Evolutionary conservation across 139 green algal species (phyloP).

Genomic region (Eudorina sp.): DNA sequence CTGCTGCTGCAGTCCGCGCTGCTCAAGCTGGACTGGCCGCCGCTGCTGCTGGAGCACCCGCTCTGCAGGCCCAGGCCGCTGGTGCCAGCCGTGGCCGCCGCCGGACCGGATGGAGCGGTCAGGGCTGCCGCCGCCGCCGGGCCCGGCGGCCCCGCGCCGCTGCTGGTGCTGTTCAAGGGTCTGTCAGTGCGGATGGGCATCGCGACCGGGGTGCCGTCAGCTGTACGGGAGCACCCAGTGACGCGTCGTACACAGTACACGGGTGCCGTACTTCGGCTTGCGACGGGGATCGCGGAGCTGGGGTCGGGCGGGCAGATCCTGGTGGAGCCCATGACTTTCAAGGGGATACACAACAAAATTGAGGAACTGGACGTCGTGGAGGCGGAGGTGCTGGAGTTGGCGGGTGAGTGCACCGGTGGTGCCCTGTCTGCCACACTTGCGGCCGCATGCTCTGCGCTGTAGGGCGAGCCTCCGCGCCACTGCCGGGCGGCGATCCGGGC

Average conservation of each 20-base stretch:
- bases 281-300: slow-evolving; percentile 22
- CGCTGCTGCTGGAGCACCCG: slow-evolving; percentile 42
- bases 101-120: neutral
- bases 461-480: too few relatives aligned
- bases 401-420: neutral
- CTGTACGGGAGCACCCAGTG: slow-evolving; percentile 31
- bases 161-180: slow-evolving; percentile 42
- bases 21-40: slow-evolving; percentile 40
- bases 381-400: slow-evolving; percentile 24
- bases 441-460: too few relatives aligned
- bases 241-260: slow-evolving; percentile 49
- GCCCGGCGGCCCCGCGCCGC: neutral
- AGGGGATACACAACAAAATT: slow-evolving; percentile 31
- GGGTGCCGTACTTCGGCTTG: slow-evolving; percentile 28
- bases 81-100: neutral
- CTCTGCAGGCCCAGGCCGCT: slow-evolving; percentile 27
- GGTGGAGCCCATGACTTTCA: slow-evolving; percentile 42
- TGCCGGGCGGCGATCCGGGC: too few relatives aligned
- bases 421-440: too few relatives aligned
- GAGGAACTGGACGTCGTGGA: slow-evolving; percentile 34
- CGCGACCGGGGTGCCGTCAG: slow-evolving; percentile 24
- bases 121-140: neutral
- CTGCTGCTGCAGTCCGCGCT: slow-evolving; percentile 46
- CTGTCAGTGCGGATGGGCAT: slow-evolving; percentile 38
- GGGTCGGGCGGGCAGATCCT: slow-evolving; percentile 25